Base-by-base conservation (phyloP, 805 yeast genomes). In the Saccharomycopsis sp. region DNA sequence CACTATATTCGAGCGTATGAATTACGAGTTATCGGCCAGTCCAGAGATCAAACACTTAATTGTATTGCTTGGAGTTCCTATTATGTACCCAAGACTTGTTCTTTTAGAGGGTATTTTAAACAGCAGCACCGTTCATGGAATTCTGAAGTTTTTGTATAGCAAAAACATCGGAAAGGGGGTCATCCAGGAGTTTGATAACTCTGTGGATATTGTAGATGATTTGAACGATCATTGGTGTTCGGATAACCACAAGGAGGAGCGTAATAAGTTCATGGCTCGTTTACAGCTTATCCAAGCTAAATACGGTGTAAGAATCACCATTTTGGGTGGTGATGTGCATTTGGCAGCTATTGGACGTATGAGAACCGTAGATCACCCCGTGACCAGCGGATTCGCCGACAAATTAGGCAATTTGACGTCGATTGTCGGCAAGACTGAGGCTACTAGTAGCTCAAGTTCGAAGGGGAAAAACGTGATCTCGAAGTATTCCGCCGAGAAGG, bases 141-240 rank as follows among this genome's bases (percentile, higher is more conserved):
- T 60, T 3, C 17, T 55, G 12, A 14, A 24, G 9, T 19, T 19
- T n/a, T 38, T 60, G 38, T 19, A 54, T 7, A 57, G 52, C 17
- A 19, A 49, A 7, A 52, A 55, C 50, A 69, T 85, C 38, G 80
- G 84, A 52, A 77, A 78, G 59, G 96, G 96, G 0, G 89, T 89
- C 23, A 87, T 54, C 42, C 93, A 94, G 68, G 94, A 88, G 65
- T 93, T 92, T 67, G 97, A 92, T 69, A 97, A 97, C 1, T 83
- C 87, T 47, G 84, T 92, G 3, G 98, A 93, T 72, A 82, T 93
- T 15, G 77, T 93, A 63, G 98, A 94, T 68, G 98, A 93, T 69
- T 77, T 94, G 70, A 86, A 91, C 68, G 99, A 93, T 70, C 98
- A 93, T 73, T 93, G 99, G 99, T 91, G 97, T 70, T 85, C 97